Evolutionary conservation across 257 asterid species (phyloP), one percentile per base, ranked within the genome.

Genomic region (Solanum tacnaense): DNA sequence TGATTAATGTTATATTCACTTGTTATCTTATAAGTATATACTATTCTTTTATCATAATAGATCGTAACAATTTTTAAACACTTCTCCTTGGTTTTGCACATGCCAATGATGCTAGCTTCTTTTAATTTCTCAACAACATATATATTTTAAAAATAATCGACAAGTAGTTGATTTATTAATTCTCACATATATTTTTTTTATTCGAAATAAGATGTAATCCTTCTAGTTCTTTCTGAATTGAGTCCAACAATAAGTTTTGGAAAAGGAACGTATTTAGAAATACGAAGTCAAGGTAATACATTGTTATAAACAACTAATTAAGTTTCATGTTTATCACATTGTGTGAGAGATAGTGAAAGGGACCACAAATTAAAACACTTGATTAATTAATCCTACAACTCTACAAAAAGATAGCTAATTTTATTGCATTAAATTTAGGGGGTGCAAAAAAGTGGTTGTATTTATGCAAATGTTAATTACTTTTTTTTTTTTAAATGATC

Each of bases 281-380:
- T 49, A 27, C 67, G 31, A 27, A 9, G 23, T 81, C 68, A 46
- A 81, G 70, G 70, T 29, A 18, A 4, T 49, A 82, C 27, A 82
- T 23, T 49, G 20, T 49, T 15, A 38, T 29, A 18, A 25, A 25
- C 65, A 75, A 41, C 36, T 15, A 81, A 38, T 23, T 16, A 10
- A 29, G 41, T 29, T 81, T 27, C 46, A 25, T 88, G 88, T 41
- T 79, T 2, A 29, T 81, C 85, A 81, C 67, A 44, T 5, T 18
- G 85, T 81, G 39, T 18, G 27, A 29, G 85, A 81, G 68, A 81
- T 79, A 9, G 16, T 79, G 25, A 72, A 15, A 79, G 67, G 67
- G 67, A 81, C 85, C 85, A 81, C 89, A 74, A 65, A 65, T 65
- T 65, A n/a, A 56, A 83, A 86, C 62, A 86, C 76, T 56, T 35